phyloP scores from a whole-genome alignment of 768 basidiomycete genomes.

The Mycena latifolia region DNA sequence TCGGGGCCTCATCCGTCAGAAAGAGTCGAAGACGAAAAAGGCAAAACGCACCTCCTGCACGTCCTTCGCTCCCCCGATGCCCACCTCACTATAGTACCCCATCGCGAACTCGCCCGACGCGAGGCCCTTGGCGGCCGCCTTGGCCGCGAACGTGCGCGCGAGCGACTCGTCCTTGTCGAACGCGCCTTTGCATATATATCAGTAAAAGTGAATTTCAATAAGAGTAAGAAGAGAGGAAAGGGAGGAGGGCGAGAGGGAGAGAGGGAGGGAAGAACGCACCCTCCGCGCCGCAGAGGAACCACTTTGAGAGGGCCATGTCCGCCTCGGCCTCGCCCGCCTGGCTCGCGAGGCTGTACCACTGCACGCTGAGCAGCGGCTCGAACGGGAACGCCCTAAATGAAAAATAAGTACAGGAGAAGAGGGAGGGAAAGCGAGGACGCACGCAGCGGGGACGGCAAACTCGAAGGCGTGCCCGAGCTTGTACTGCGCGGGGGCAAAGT shows the following conservation, averaged over 20 bases:
- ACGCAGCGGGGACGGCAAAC: conserved; percentile 79
- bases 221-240: too few species aligned
- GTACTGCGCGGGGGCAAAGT: conserved; percentile 90
- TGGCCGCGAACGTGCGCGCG: conserved; percentile 91
- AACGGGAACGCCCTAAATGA: conserved; percentile 66
- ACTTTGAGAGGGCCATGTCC: conserved; percentile 97
- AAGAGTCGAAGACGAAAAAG: too few species aligned
- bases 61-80: conserved; percentile 81
- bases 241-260: neutral
- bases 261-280: conserved; percentile 39
- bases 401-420: too few species aligned
- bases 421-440: neutral
- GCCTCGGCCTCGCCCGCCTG: conserved; percentile 93
- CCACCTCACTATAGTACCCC: conserved; percentile 96
- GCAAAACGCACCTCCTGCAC: conserved; percentile 55
- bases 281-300: conserved; percentile 91
- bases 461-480: conserved; percentile 95
- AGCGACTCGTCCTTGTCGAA: conserved; percentile 92
- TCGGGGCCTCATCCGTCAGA: too few species aligned
- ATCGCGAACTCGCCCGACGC: conserved; percentile 93
- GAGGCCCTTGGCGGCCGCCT: conserved; percentile 81
- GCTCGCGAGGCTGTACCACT: conserved; percentile 88
- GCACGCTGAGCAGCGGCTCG: conserved; percentile 90
- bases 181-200: too few species aligned
- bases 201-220: too few species aligned